These are phyloP conservation scores for Talaromyces sp. DNA, from an alignment of 2,329 filamentous ascomycete genomes.

Conservation along the genomic window DNA sequence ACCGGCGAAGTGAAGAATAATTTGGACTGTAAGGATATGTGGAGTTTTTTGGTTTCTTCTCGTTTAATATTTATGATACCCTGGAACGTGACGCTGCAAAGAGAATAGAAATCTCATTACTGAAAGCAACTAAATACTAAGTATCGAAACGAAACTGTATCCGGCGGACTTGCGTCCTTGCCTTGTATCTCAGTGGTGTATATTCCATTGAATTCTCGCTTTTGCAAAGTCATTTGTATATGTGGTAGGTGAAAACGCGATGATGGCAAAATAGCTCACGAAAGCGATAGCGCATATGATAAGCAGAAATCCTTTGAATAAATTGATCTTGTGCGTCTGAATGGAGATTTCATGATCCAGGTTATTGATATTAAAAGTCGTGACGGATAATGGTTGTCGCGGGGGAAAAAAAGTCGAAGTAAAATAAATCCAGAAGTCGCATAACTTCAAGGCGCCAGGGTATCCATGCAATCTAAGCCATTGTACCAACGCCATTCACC, in stretches of 20 bases:
- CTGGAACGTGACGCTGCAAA: not conserved
- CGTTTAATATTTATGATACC: not conserved
- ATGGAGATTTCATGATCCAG: not conserved
- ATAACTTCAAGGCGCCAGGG: not conserved
- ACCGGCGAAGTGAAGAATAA: conserved; percentile 1
- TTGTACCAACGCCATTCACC: not conserved
- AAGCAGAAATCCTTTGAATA: not conserved
- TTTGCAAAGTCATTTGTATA: not conserved
- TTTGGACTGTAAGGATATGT: not conserved
- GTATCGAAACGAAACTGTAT: not conserved
- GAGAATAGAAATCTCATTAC: not conserved
- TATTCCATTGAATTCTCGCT: not conserved
- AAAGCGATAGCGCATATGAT: not conserved
- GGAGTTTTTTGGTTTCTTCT: not conserved
- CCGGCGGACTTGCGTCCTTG: conserved; percentile 11
- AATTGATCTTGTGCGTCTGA: not conserved
- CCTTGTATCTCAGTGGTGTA: conserved; percentile 4
- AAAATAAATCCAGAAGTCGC: not conserved
- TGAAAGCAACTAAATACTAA: not conserved
- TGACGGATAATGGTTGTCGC: not conserved
- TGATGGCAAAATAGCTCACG: not conserved
- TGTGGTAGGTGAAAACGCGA: not conserved
- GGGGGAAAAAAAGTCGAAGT: not conserved
- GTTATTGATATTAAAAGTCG: not conserved
- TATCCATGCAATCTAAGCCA: not conserved